Base-by-base conservation (phyloP, 2,329 filamentous ascomycete species). In the Endoconidiophora laricicola region DNA sequence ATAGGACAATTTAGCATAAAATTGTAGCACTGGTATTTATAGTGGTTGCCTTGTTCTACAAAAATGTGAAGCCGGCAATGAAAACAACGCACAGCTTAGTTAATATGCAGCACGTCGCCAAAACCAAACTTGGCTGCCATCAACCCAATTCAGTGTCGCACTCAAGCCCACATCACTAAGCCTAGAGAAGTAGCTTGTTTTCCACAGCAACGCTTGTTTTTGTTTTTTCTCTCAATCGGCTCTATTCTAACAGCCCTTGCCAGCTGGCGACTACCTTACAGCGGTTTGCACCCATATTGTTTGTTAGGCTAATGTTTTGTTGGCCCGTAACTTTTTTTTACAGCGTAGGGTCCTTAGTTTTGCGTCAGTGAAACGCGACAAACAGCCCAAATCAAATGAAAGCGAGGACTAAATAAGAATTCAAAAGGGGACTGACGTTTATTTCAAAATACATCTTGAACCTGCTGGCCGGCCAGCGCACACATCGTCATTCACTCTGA, bases 141-240 rank as follows among this genome's bases (percentile, higher is more conserved):
- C 22, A 46, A 38, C 20, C 26, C 16, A 24, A 48, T 40, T 16
- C 40, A 40, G 22, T 6, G n/a, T 38, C 38, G 26, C 47, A 23
- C 23, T 23, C n/a, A 26, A 44, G 38, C 23, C 22, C n/a, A 45
- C 26, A 24, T 29, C 14, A 14, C 48, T 33, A 23, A 42, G 44
- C 49, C 37, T 33, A 40, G 44, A 45, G 42, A 14, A 42, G 37
- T 33, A 33, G 22, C 26, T 47, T 53, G 51, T 53, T 53, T 47
- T 53, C 48, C 49, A 44, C 44, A 44, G 51, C 47, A 53, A 50
- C 51, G 50, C 46, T 50, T 54, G 48, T 54, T 49, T 54, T 53
- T 65, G 63, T 62, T 62, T 66, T 63, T 48, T 57, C 56, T 56
- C 24, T 20, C 51, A 47, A 39, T 47, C 49, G 47, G 3, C 22